Percentiles rank a stretch among this genome's conserved stretches.
Evolutionary conservation across 2,329 filamentous ascomycete genomes (phyloP).

Genomic region (Neurospora sp.): DNA sequence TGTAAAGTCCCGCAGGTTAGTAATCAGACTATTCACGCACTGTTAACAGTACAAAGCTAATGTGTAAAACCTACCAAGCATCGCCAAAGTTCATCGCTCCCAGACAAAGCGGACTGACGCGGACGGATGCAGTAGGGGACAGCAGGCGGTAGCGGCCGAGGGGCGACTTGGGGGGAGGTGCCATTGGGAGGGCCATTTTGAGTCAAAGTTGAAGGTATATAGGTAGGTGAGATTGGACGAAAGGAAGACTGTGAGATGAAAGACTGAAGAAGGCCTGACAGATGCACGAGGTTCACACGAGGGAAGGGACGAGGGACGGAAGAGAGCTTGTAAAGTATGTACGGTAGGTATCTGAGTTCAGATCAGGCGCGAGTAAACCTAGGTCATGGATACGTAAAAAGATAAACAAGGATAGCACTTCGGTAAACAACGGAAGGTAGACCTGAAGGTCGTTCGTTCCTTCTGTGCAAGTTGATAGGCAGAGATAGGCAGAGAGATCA

Average conservation of each 20-base stretch:
- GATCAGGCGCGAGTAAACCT: neutral
- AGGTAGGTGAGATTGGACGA: neutral
- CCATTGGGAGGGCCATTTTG: slow-evolving; percentile 13
- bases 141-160: slow-evolving; percentile 56
- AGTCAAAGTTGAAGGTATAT: neutral
- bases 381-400: neutral
- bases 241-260: neutral
- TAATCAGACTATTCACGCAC: neutral
- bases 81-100: slow-evolving; percentile 57
- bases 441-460: neutral
- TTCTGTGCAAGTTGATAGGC: neutral
- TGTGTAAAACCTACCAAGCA: slow-evolving; percentile 28
- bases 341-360: neutral
- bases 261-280: neutral
- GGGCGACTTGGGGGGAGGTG: slow-evolving; percentile 45
- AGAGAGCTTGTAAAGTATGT: neutral
- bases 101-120: slow-evolving; percentile 57
- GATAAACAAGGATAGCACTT: neutral
- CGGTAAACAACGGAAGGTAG: neutral
- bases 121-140: slow-evolving; percentile 52
- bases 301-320: neutral
- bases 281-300: neutral
- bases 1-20: neutral
- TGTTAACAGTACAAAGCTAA: neutral
- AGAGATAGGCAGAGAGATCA: neutral